Base-by-base conservation (phyloP, 2,329 filamentous ascomycete species). In the Teratosphaeria zuluensis region DNA sequence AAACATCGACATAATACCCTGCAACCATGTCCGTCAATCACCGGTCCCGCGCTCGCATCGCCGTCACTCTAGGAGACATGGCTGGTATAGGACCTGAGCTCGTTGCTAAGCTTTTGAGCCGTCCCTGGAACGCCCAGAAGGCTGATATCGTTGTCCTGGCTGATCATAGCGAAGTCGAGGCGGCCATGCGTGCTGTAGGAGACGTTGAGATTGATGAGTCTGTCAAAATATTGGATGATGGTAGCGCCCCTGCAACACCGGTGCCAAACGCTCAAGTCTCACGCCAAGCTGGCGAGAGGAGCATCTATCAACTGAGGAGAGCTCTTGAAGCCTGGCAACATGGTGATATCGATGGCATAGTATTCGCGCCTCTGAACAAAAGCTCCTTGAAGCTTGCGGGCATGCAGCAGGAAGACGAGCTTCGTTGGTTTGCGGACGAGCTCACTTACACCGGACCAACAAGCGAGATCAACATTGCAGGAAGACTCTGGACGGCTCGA, bases 391-490 rank as follows among this genome's bases (percentile, higher is more conserved):
- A 62, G n/a, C 55, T 58, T n/a, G 61, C 61, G 6, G 61, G 61
- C 30, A 60, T 61, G 61, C 38, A 48, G 14, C 58, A 62, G 35
- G 61, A 62, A 51, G 58, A 62, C 32, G 61, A 62, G 42, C 55
- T 62, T 14, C 56, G 61, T 14, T 62, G 61, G 61, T 60, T 62
- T 51, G 61, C 58, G n/a, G 60, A 60, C 32, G 53, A 62, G 19
- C 52, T 62, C 12, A n/a, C 42, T 11, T 54, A 55, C 16, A 30
- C 48, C 12, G 61, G 61, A 21, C 58, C 55, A 6, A 62, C 61
- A 2, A 62, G 61, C 33, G 61, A 62, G 54, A 62, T 62, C 58
- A 62, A 62, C 33, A 62, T 62, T 12, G 56, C 59, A 14, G 58
- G 58, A 1, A 42, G 56, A 8, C 54, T 62, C 9, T 62, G 61